These are phyloP conservation scores for Nakaseomyces nivariensis DNA, from an alignment of 1,139 yeast species.

Conservation along the genomic window DNA sequence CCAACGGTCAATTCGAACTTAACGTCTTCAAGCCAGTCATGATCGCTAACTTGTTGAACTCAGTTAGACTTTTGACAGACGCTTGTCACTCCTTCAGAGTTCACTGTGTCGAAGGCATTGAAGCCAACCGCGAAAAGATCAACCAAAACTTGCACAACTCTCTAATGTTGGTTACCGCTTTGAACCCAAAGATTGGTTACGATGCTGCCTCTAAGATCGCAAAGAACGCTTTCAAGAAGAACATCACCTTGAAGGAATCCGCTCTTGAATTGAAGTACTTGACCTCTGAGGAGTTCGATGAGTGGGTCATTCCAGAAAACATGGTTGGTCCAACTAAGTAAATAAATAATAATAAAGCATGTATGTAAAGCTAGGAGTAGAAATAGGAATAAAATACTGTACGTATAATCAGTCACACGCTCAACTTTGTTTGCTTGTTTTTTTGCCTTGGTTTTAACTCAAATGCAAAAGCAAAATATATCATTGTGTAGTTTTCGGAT, in stretches of 20 bases:
- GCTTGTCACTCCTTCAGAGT: conserved; percentile 82
- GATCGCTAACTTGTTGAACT: conserved; percentile 80
- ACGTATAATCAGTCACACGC: too few relatives aligned
- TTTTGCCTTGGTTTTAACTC: too few relatives aligned
- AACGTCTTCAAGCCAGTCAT: conserved; percentile 96
- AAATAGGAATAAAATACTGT: not conserved
- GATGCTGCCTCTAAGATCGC: conserved; percentile 96
- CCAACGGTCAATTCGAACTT: conserved; percentile 96
- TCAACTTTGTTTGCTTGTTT: too few relatives aligned
- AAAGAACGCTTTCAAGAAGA: conserved; percentile 97
- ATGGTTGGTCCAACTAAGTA: conserved; percentile 81
- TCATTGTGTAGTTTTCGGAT: too few relatives aligned
- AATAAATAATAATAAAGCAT: not conserved
- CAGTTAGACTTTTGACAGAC: conserved; percentile 82
- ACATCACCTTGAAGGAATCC: conserved; percentile 86
- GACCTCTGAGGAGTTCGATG: conserved; percentile 74
- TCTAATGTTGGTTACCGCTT: conserved; percentile 94
- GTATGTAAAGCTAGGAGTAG: not conserved
- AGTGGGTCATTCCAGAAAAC: conserved; percentile 96
- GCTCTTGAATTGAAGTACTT: conserved; percentile 86
- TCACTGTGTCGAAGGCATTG: conserved; percentile 90
- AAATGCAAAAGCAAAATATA: too few relatives aligned
- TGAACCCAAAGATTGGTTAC: conserved; percentile 97
- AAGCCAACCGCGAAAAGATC: conserved; percentile 82
- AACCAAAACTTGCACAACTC: conserved; percentile 84